Percentiles rank a stretch among this genome's conserved stretches.
These are phyloP conservation scores for Ceratocystis colombiana DNA, from an alignment of 2,329 filamentous ascomycete genomes.

Conservation along the genomic window DNA sequence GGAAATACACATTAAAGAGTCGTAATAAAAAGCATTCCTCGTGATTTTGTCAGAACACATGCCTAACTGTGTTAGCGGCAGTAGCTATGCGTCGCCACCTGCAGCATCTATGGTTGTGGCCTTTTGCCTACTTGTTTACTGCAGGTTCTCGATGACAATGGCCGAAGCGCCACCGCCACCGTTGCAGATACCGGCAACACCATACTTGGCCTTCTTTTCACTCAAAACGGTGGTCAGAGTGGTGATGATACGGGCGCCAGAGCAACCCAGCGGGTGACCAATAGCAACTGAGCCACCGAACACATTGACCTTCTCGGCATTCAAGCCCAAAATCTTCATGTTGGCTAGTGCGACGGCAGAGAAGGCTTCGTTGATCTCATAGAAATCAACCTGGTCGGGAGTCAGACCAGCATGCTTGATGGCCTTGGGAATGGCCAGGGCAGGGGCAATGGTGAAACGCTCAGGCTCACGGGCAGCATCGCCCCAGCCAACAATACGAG, in stretches of 20 bases:
- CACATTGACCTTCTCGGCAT: slow-evolving; percentile 82
- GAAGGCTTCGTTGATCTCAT: slow-evolving; percentile 99
- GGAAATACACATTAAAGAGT: slow-evolving; percentile 18
- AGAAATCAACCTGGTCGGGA: slow-evolving; percentile 71
- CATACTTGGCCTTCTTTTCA: slow-evolving; percentile 88
- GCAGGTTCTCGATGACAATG: slow-evolving; percentile 71
- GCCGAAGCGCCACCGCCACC: slow-evolving; percentile 92
- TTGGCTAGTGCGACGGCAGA: slow-evolving; percentile 93
- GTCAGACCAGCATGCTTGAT: slow-evolving; percentile 84
- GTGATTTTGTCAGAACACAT: slow-evolving; percentile 11
- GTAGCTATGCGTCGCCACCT: background rate
- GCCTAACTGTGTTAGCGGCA: background rate
- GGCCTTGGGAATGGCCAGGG: slow-evolving; percentile 92
- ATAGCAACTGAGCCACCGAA: slow-evolving; percentile 93
- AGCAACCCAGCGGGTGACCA: slow-evolving; percentile 87
- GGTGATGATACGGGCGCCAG: slow-evolving; percentile 84
- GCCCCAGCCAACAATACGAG: slow-evolving; percentile 95
- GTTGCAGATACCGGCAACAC: slow-evolving; percentile 93
- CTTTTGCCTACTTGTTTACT: slow-evolving; percentile 35
- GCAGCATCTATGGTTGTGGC: background rate
- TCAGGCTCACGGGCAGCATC: slow-evolving; percentile 84
- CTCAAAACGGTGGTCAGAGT: slow-evolving; percentile 81
- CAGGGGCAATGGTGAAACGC: slow-evolving; percentile 91
- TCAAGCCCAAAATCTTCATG: slow-evolving; percentile 76
- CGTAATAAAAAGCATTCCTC: slow-evolving; percentile 14